Evolutionary conservation across 1,139 yeast species (phyloP).

Genomic region (Yamadazyma sp.): DNA sequence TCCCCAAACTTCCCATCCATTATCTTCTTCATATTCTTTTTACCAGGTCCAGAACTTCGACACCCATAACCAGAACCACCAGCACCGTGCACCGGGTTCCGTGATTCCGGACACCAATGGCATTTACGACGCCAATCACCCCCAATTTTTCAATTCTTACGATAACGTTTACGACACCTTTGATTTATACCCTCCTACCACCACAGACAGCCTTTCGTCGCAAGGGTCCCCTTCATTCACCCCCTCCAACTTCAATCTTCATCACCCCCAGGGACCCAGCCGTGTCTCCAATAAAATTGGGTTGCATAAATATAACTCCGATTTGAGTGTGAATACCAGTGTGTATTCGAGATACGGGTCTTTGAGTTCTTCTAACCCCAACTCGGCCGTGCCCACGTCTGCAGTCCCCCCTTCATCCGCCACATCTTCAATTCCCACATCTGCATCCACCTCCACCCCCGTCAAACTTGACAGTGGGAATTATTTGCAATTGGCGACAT

Average conservation of each 20-base stretch:
- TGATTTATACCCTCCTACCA: conserved; percentile 4
- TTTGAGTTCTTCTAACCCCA: conserved; percentile 3
- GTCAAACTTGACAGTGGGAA: conserved; percentile 6
- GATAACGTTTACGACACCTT: conserved; percentile 7
- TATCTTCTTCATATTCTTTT: conserved; percentile 7
- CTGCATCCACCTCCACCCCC: conserved; percentile 11
- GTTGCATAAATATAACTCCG: conserved; percentile 8
- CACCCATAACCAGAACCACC: conserved; percentile 9
- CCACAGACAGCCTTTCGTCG: conserved; percentile 4
- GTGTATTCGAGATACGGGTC: not conserved
- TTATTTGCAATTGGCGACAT: conserved; percentile 19
- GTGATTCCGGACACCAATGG: conserved; percentile 1
- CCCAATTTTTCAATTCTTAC: conserved; percentile 9
- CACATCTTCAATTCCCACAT: conserved; percentile 11
- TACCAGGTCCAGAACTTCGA: conserved; percentile 10
- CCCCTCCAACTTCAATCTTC: not conserved
- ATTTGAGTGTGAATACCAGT: conserved; percentile 7
- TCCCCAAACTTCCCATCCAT: conserved; percentile 16
- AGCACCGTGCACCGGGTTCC: not conserved
- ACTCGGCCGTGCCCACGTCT: conserved; percentile 4
- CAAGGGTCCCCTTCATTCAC: conserved; percentile 6
- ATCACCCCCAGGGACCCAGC: not conserved
- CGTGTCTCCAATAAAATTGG: not conserved
- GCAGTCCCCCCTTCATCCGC: conserved; percentile 14
- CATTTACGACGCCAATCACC: not conserved